phyloP scores from a whole-genome alignment of 78 protist species.

The Chrysochromulina parva region DNA sequence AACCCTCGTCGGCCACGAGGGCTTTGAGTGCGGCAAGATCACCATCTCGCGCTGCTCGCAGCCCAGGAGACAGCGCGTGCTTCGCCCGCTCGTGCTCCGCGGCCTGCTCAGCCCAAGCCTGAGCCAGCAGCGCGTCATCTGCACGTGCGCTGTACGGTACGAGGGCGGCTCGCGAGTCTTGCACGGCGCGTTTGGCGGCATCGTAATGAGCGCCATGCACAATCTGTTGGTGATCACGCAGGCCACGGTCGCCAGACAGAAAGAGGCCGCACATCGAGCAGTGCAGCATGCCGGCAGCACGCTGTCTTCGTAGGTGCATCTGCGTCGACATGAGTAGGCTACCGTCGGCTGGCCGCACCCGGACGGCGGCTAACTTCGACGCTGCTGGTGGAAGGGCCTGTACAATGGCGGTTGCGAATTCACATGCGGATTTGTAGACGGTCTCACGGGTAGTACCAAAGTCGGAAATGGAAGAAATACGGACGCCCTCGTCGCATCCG shows the following conservation, averaged over 20 bases:
- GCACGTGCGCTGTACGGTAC: not conserved
- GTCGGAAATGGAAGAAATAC: not conserved
- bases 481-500: not conserved
- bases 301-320: not conserved
- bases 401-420: not conserved
- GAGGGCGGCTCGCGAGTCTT: not conserved
- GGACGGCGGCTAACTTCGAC: not conserved
- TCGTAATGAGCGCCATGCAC: not conserved
- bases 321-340: not conserved
- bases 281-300: not conserved
- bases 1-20: not conserved
- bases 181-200: not conserved
- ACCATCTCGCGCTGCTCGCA: not conserved
- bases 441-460: not conserved
- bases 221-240: conserved; percentile 22
- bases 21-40: not conserved
- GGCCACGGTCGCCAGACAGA: not conserved
- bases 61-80: not conserved
- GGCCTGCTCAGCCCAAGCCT: not conserved
- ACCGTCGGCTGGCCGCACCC: not conserved
- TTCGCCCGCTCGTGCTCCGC: not conserved
- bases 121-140: not conserved
- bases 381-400: not conserved
- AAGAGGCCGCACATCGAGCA: conserved; percentile 5
- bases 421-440: not conserved